These are phyloP conservation scores for Trichosporon sp. DNA, from an alignment of 1,284 basidiomycete species.

Conservation along the genomic window DNA sequence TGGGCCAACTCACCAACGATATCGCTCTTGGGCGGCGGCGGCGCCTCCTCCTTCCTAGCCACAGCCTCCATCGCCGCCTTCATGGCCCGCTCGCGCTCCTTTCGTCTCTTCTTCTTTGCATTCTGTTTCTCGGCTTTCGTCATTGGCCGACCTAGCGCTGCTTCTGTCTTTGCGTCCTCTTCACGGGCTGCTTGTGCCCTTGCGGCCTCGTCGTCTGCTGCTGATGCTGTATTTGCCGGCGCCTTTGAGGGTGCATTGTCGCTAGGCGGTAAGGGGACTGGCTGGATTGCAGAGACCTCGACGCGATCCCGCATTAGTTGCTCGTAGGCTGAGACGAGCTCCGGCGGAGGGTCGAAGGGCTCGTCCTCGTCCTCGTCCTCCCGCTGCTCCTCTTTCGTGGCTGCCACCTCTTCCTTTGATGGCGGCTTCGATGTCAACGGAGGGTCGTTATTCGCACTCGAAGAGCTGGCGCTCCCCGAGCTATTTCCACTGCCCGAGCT, in stretches of 20 bases:
- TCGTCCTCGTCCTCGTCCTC: background rate
- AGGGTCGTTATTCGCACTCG: background rate
- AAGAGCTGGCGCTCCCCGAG: background rate
- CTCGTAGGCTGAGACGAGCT: slow-evolving; percentile 22
- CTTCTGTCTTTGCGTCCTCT: slow-evolving; percentile 14
- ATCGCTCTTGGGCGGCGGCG: background rate
- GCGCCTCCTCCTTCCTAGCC: slow-evolving; percentile 6
- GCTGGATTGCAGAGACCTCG: background rate
- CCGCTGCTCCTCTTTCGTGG: background rate
- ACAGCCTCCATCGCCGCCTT: slow-evolving; percentile 14
- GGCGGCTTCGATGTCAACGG: background rate
- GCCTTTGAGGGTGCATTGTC: too few relatives aligned
- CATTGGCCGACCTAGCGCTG: slow-evolving; percentile 23
- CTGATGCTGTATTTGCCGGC: background rate
- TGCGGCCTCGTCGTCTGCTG: slow-evolving; percentile 1
- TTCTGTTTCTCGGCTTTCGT: slow-evolving; percentile 45
- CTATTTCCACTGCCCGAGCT: too few relatives aligned
- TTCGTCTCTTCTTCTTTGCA: slow-evolving; percentile 43
- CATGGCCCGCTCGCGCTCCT: slow-evolving; percentile 33
- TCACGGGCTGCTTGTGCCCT: background rate
- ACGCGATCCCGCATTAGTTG: slow-evolving; percentile 23
- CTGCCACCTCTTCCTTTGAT: background rate
- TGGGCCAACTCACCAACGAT: slow-evolving; percentile 20
- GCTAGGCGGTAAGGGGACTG: background rate
- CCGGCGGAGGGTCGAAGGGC: slow-evolving; percentile 16